Percentiles rank a stretch among this genome's conserved stretches.
phyloP scores from a whole-genome alignment of 441 rosid genomes.

The Viola pubescens region DNA sequence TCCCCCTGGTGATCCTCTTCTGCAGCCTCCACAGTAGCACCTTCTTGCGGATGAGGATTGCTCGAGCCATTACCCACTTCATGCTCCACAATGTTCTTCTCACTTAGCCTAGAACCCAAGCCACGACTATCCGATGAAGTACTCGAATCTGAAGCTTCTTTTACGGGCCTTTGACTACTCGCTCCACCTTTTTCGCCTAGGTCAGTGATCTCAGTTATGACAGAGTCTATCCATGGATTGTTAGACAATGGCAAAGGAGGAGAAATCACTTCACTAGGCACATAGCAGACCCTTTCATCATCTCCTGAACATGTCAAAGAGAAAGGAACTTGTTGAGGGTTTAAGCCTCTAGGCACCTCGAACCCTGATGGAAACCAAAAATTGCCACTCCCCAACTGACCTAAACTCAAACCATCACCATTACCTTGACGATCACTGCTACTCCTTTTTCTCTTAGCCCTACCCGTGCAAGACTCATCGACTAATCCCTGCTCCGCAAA shows the following conservation, averaged over 20 bases:
- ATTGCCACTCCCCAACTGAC: slow-evolving; percentile 37
- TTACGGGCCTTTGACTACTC: slow-evolving; percentile 46
- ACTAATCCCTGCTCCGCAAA: slow-evolving; percentile 52
- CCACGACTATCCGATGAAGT: slow-evolving; percentile 66
- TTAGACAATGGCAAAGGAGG: slow-evolving; percentile 55
- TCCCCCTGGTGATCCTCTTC: slow-evolving; percentile 41
- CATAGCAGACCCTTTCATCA: slow-evolving; percentile 62
- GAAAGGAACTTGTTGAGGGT: slow-evolving; percentile 46
- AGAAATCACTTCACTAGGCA: slow-evolving; percentile 59
- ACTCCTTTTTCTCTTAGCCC: slow-evolving; percentile 70
- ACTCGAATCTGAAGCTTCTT: slow-evolving; percentile 74
- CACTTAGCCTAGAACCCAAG: slow-evolving; percentile 42
- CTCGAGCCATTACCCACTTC: slow-evolving; percentile 52
- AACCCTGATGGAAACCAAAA: slow-evolving; percentile 75
- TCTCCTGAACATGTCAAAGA: slow-evolving; percentile 67
- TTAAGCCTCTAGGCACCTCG: slow-evolving; percentile 24
- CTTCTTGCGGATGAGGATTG: slow-evolving; percentile 35
- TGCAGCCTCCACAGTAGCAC: slow-evolving; percentile 28
- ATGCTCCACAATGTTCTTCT: slow-evolving; percentile 29
- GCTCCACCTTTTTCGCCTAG: slow-evolving; percentile 57
- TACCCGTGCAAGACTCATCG: slow-evolving; percentile 45
- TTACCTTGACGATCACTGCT: slow-evolving; percentile 27
- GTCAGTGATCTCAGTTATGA: slow-evolving; percentile 59
- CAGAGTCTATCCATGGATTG: slow-evolving; percentile 75
- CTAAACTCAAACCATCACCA: slow-evolving; percentile 32